Evolutionary conservation across 2,329 filamentous ascomycete genomes (phyloP), one percentile per base, ranked within the genome.

Genomic region (Microsporum canis): DNA sequence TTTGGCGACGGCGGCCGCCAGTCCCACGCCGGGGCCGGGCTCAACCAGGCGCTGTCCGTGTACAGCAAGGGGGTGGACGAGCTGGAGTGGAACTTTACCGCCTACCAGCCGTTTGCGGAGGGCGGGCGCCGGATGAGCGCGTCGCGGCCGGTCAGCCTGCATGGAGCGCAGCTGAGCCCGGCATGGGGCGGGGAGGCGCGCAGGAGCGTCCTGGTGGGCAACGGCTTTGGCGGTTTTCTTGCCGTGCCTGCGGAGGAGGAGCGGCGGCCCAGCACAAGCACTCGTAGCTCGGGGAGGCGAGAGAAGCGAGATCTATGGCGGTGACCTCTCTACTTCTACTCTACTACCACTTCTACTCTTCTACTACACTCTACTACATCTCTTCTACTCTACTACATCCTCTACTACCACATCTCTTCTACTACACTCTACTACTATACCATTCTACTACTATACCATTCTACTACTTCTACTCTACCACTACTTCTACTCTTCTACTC

Each of bases 1-100:
- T 83, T 82, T 63, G 78, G 77, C 0, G 70, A 70, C 8, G 70
- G 68, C n/a, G 70, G 70, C 14, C 63, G 59, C 5, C 68, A 68
- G 0, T 67, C 71, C 1, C 69, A 68, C 39, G 62, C 29, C 43
- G 59, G 65, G 17, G 62, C 64, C 4, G 71, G 72, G 6, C 77
- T 87, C 64, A 76, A 77, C 33, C 83, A 85, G 65, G 41, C 80
- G 1, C 76, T 88, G 27, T 79, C 84, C 65, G 79, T 87, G 41
- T 87, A 84, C 71, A 83, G 80, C 67, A 88, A 87, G 71, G 83
- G 83, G n/a, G 74, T 84, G 2, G 82, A 85, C 64, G 84, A 87
- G 68, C 73, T 84, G 29, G 84, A 87, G 67, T 87, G 85, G 84
- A 84, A 85, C 65, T 84, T 86, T 69, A 85, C 84, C 1, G 77